phyloP scores from a whole-genome alignment of 371 early-diverging fungal genomes.

The Syncephalastrum sp. region DNA sequence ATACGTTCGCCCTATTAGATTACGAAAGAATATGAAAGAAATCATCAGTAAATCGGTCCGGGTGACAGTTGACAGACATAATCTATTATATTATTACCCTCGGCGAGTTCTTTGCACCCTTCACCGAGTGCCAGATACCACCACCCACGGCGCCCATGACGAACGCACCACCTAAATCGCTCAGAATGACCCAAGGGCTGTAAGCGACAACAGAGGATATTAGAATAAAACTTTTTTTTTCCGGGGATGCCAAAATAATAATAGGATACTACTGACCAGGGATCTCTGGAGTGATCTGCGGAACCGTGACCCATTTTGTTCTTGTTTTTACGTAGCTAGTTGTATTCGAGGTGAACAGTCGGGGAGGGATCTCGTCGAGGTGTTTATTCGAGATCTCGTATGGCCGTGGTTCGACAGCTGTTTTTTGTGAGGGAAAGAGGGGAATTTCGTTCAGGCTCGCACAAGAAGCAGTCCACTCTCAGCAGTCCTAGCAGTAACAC shows the following conservation, averaged over 20 bases:
- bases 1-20: constrained; percentile 80
- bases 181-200: constrained; percentile 95
- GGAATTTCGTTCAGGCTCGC: too few relatives aligned
- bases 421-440: too few relatives aligned
- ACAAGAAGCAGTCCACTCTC: too few relatives aligned
- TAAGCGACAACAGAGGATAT: constrained; percentile 5
- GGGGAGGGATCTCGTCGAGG: too few relatives aligned
- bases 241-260: not conserved
- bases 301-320: constrained; percentile 43
- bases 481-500: too few relatives aligned
- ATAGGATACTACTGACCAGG: constrained; percentile 32
- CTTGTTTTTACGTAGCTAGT: not conserved
- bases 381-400: too few relatives aligned
- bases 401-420: too few relatives aligned
- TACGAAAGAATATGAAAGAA: not conserved
- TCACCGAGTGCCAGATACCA: constrained; percentile 93
- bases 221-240: constrained; percentile 1
- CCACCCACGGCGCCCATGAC: constrained; percentile 97
- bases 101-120: constrained; percentile 97
- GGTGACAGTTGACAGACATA: not conserved
- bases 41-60: not conserved
- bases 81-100: constrained; percentile 47
- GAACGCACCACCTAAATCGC: constrained; percentile 96
- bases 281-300: constrained; percentile 52
- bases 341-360: too few relatives aligned